These are phyloP conservation scores for Boechera divaricarpa DNA, from an alignment of 345 rosid species.

Conservation along the genomic window DNA sequence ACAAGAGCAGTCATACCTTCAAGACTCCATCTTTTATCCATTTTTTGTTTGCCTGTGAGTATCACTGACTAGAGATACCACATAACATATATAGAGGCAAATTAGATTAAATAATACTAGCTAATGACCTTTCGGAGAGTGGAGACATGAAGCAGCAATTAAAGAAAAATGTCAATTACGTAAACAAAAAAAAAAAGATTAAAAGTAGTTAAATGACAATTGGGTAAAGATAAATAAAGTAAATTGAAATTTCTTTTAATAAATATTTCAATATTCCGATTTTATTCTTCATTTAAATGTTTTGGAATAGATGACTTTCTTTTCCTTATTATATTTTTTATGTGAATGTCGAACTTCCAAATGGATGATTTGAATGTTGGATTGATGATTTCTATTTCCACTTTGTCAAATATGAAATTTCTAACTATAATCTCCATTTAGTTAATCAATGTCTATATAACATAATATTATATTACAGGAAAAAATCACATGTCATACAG, in stretches of 20 bases:
- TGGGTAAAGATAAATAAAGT: neutral
- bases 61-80: neutral
- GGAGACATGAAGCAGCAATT: neutral
- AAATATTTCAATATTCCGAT: neutral
- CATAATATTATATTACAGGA: too few species aligned
- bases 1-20: constrained; percentile 52
- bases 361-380: too few species aligned
- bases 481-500: too few species aligned
- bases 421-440: too few species aligned
- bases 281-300: neutral
- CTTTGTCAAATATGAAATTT: too few species aligned
- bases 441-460: too few species aligned
- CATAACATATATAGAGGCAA: constrained; percentile 1
- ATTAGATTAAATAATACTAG: neutral
- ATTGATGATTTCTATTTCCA: too few species aligned
- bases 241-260: too few species aligned
- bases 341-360: too few species aligned
- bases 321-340: too few species aligned
- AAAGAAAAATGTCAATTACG: neutral
- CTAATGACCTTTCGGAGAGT: neutral
- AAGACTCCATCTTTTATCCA: constrained; percentile 51
- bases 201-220: neutral
- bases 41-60: constrained; percentile 7
- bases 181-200: neutral
- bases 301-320: too few species aligned